phyloP scores from a whole-genome alignment of 2,329 filamentous ascomycete species.

The Ascochyta koolunga region DNA sequence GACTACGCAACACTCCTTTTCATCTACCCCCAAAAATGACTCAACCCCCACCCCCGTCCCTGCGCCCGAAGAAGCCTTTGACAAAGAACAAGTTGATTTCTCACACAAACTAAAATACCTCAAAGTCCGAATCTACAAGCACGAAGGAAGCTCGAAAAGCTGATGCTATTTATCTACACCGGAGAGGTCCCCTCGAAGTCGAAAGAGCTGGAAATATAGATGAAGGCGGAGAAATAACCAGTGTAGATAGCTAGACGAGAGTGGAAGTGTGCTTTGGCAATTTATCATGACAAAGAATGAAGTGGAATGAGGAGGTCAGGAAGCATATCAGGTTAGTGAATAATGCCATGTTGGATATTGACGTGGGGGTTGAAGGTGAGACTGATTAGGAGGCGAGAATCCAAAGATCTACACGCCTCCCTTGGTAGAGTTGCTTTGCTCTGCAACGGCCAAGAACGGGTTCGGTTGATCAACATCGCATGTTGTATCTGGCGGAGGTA shows the following conservation, averaged over 20 bases:
- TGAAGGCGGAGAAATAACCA: neutral
- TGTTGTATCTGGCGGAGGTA: conserved; percentile 15
- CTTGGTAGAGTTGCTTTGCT: neutral
- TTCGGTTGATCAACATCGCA: conserved; percentile 26
- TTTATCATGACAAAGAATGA: neutral
- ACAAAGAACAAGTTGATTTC: neutral
- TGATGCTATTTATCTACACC: neutral
- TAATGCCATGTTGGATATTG: neutral
- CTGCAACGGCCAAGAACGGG: conserved; percentile 13
- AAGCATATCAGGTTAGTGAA: neutral
- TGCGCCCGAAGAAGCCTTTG: too few species aligned
- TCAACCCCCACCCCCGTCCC: neutral
- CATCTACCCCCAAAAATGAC: neutral
- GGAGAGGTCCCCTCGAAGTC: neutral
- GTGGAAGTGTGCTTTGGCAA: neutral
- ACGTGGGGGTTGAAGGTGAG: neutral
- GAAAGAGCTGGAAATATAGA: neutral
- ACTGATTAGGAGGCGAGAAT: neutral
- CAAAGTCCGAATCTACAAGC: neutral
- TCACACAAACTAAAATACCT: neutral
- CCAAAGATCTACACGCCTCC: neutral
- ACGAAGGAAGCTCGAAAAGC: neutral
- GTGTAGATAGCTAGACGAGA: neutral
- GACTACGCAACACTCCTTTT: too few species aligned
- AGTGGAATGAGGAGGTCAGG: neutral